Base-by-base conservation (phyloP, 208 protist species). In the Crithidia acanthocephali region DNA sequence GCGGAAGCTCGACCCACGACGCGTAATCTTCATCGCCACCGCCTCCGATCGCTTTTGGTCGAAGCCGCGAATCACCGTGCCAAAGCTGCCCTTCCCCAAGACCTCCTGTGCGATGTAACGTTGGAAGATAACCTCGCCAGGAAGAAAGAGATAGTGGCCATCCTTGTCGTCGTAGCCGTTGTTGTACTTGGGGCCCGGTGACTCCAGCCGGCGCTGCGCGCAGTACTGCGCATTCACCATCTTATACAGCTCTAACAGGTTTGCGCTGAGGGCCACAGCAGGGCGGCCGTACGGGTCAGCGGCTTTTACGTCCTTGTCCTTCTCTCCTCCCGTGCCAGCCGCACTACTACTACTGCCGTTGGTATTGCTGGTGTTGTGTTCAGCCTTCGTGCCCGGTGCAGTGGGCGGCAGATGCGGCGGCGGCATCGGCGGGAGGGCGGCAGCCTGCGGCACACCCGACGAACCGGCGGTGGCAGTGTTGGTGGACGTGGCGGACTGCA, bases 81-180 rank as follows among this genome's bases (percentile, higher is more conserved):
- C 95, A 56, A 98, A 98, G 66, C 85, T 94, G 61, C 95, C 95
- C 37, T 95, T 95, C 20, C 95, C 95, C 28, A 98, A 59, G 44
- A 87, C 79, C 64, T 96, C 86, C 69, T 89, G 81, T 25, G 96
- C 90, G 40, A 85, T 91, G 81, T 95, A 98, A 3, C 92, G 87
- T 25, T 80, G 80, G 23, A 90, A 68, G 47, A 97, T 96, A 33
- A 91, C 84, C 73, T 98, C 93, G 11, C 87, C 88, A 13, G 76
- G 79, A 2, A 95, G 64, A 28, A 94, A 88, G 27, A 95, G 20
- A 72, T 98, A 98, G 74, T 98, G 90, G 20, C 93, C 93, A 16
- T 96, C 87, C 32, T 91, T 79, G 65, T 97, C 93, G 65, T 96
- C 91, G 77, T 85, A 97, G 35, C 92, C 92, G 50, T 85, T 86